Conservation (phyloP, 129 eudicot genomes). For the Gnaphalium uliginosum region DNA sequence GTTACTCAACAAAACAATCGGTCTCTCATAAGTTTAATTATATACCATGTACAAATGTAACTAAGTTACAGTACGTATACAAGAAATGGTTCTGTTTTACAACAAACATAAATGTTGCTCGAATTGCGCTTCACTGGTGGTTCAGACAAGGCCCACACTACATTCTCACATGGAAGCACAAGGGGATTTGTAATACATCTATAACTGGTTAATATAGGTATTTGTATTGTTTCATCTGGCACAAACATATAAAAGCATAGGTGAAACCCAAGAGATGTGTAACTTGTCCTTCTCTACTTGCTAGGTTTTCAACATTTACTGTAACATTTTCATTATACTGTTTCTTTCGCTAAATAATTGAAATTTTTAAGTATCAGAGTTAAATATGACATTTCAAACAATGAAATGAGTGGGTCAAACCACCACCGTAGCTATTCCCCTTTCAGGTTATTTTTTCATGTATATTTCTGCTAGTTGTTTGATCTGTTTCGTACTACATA, state of each 20-base stretch:
- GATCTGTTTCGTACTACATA: no score
- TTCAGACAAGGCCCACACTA: not conserved
- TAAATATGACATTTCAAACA: no score
- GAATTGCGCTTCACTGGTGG: not conserved
- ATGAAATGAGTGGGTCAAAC: no score
- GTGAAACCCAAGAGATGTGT: not conserved
- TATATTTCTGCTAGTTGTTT: no score
- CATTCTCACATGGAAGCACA: not conserved
- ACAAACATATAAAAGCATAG: not conserved
- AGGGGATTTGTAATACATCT: not conserved
- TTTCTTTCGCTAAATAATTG: no score
- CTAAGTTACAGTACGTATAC: not conserved
- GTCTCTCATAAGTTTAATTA: constrained; percentile 40
- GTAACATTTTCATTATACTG: no score
- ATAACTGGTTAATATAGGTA: constrained; percentile 11
- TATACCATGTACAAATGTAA: not conserved
- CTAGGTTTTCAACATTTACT: no score
- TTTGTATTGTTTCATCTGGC: constrained; percentile 6
- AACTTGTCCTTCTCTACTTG: no score
- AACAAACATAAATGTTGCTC: not conserved
- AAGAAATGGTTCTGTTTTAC: not conserved
- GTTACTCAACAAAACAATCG: constrained; percentile 73
- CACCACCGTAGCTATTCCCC: no score
- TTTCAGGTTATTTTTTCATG: no score
- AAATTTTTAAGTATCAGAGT: no score